Evolutionary conservation across 257 asterid genomes (phyloP).

Genomic region (Marsdenia floribunda): DNA sequence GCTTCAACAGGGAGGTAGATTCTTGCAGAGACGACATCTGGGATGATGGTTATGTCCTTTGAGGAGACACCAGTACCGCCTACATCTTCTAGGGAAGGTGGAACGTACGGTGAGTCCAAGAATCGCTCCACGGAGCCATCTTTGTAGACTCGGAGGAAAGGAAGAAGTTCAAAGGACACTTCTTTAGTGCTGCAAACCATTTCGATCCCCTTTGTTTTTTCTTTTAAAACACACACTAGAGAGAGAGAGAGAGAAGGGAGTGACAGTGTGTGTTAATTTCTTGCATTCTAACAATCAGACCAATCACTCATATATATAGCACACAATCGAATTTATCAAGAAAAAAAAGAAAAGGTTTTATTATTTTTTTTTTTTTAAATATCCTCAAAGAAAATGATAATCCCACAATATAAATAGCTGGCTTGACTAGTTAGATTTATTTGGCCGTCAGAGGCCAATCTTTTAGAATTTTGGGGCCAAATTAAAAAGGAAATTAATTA

Average conservation of each 20-base stretch:
- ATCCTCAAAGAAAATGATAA: neutral
- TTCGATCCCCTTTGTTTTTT: neutral
- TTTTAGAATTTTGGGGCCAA: conserved; percentile 8
- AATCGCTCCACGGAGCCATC: conserved; percentile 27
- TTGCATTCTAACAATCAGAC: neutral
- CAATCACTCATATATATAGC: neutral
- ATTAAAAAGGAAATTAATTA: conserved; percentile 9
- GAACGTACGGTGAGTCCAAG: conserved; percentile 18
- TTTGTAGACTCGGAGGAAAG: conserved; percentile 25
- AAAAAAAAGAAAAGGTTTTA: neutral
- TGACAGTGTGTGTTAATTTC: neutral
- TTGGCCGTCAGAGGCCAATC: conserved; percentile 3
- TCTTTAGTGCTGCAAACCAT: conserved; percentile 20
- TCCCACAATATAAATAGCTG: neutral
- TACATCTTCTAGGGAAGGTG: conserved; percentile 18
- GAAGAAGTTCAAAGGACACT: conserved; percentile 15
- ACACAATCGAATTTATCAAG: neutral
- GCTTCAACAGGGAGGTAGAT: conserved; percentile 22
- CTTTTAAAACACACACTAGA: neutral
- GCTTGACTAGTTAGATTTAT: neutral
- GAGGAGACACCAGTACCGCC: conserved; percentile 16
- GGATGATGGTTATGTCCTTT: conserved; percentile 25
- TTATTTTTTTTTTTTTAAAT: neutral
- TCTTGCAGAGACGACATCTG: conserved; percentile 27
- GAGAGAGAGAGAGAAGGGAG: neutral